These are phyloP conservation scores for Saccharum spontaneum DNA, from an alignment of 176 grass and related monocot species.

Conservation along the genomic window DNA sequence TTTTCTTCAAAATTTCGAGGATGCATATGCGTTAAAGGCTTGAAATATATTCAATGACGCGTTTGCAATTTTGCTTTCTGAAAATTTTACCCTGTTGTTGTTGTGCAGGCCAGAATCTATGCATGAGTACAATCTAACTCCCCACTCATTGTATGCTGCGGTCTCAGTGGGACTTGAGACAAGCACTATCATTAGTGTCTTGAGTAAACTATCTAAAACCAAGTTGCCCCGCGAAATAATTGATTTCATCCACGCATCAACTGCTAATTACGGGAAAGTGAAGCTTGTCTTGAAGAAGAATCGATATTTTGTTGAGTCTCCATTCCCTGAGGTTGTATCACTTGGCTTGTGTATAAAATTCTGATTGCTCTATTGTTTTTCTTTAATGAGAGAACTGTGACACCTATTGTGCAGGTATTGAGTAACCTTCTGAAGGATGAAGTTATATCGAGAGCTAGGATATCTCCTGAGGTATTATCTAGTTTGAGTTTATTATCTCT, in stretches of 20 bases:
- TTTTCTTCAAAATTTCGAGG: neutral
- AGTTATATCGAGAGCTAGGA: constrained; percentile 55
- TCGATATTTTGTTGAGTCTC: constrained; percentile 88
- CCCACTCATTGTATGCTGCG: constrained; percentile 93
- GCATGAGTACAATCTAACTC: constrained; percentile 95
- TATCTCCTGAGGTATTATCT: constrained; percentile 60
- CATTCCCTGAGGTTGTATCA: constrained; percentile 82
- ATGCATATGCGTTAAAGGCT: neutral
- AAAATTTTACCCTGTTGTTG: constrained; percentile 16
- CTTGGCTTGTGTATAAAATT: constrained; percentile 26
- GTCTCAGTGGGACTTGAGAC: constrained; percentile 94
- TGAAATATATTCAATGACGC: constrained; percentile 2
- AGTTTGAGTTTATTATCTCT: neutral
- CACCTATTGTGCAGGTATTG: constrained; percentile 59
- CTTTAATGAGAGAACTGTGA: constrained; percentile 3
- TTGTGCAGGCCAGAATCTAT: constrained; percentile 83
- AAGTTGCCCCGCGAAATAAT: constrained; percentile 89
- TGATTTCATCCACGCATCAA: constrained; percentile 94
- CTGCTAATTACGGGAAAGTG: constrained; percentile 97
- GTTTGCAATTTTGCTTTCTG: neutral
- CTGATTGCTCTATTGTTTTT: neutral
- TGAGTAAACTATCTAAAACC: constrained; percentile 89
- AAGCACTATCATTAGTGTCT: constrained; percentile 82
- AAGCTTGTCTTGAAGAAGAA: constrained; percentile 99
- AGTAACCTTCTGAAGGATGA: constrained; percentile 79